These are phyloP conservation scores for Magnusiomyces paraingens DNA, from an alignment of 1,139 yeast species.

Conservation along the genomic window DNA sequence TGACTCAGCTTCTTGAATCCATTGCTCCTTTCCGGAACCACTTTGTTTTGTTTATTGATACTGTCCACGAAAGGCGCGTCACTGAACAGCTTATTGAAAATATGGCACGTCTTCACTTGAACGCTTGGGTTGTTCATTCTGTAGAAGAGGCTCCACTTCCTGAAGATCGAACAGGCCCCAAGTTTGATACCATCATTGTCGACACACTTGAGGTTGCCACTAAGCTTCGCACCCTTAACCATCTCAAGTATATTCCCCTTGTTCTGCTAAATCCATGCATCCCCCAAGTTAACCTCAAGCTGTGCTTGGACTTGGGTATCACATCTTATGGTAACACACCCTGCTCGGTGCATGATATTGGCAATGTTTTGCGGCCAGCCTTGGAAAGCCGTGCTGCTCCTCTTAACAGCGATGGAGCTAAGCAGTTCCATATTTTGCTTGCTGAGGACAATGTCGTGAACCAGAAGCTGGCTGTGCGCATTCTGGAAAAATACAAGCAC, in stretches of 20 bases:
- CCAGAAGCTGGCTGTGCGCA: constrained; percentile 66
- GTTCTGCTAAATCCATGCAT: constrained; percentile 71
- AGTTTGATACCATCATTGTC: constrained; percentile 73
- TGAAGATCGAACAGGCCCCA: constrained; percentile 39
- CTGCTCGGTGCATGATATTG: constrained; percentile 72
- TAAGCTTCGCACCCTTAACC: constrained; percentile 57
- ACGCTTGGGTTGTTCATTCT: constrained; percentile 39
- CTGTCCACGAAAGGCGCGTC: constrained; percentile 66
- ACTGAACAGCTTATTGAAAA: constrained; percentile 47
- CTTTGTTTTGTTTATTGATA: constrained; percentile 56
- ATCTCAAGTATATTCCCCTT: constrained; percentile 74
- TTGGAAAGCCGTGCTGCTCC: constrained; percentile 77
- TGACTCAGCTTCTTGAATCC: constrained; percentile 60
- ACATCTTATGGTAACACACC: constrained; percentile 87
- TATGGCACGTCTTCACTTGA: constrained; percentile 39
- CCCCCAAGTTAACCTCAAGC: constrained; percentile 73
- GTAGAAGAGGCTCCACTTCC: constrained; percentile 39
- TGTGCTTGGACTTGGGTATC: constrained; percentile 78
- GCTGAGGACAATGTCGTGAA: constrained; percentile 87
- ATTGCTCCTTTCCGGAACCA: constrained; percentile 59
- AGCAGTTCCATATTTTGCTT: constrained; percentile 63
- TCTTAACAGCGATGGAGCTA: constrained; percentile 70
- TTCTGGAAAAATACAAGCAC: constrained; percentile 24
- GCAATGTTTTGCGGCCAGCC: constrained; percentile 78
- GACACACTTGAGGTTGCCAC: constrained; percentile 73